Base-by-base conservation (phyloP, 805 yeast species). In the Lipomyces lipofer region DNA sequence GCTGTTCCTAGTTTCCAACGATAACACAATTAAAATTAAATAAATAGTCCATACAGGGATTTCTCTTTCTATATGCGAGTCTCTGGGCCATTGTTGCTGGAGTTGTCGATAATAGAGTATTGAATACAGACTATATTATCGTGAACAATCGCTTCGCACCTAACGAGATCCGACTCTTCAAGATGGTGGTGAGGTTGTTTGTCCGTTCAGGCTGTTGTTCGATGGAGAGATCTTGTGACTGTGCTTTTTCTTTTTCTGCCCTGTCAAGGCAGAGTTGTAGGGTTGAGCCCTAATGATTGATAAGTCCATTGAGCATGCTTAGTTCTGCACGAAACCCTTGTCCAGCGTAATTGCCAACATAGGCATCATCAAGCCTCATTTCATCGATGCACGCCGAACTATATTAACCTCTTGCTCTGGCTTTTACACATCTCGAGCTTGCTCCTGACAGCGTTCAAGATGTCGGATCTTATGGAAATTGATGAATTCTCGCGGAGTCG, bases 41-140 rank as follows among this genome's bases (percentile, higher is more conserved):
- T 73, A 80, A 43, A 13, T 13, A 9, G 15, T 55, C 88, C 94
- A 81, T 88, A 90, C 94, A 91, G 81, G 97, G 96, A 79, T 90
- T 91, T 85, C 96, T 88, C 85, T 95, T 89, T 86, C 97, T 89
- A 88, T 84, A 91, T 70, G 97, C 90, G 79, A 91, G 95, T 86
- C 99, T 92, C 82, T 90, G 96, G 78, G 97, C 99, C 99, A 94
- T 94, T 81, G 73, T 81, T 45, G 43, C 33, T 40, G 51, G 29
- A 28, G 49, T 40, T 42, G 55, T 24, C 44, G 44, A 42, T 7
- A 30, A n/a, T n/a, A n/a, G n/a, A n/a, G n/a, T n/a, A n/a, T n/a
- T n/a, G n/a, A n/a, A n/a, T n/a, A n/a, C n/a, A n/a, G n/a, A n/a
- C n/a, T n/a, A n/a, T n/a, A n/a, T n/a, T n/a, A n/a, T n/a, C n/a